Evolutionary conservation across 2,329 filamentous ascomycete species (phyloP), one percentile per base, ranked within the genome.

Genomic region (Ophiostoma himal-ulmi): DNA sequence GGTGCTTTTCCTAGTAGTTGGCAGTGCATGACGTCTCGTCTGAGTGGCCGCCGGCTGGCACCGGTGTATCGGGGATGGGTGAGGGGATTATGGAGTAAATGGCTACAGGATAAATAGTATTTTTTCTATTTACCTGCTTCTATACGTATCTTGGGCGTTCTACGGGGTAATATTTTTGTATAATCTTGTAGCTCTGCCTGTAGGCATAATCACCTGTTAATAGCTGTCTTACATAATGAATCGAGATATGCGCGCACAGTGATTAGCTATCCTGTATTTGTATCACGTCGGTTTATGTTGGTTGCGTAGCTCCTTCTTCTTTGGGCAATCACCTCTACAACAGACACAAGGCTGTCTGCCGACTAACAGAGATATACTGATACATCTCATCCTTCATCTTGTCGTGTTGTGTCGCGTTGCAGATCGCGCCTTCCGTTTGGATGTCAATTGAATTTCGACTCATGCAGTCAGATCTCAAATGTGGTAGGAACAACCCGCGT

Each of bases 211-310:
- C 26, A 14, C 44, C 44, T 17, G 8, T 39, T 5, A 26, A 22
- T 57, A 26, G 2, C 52, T 57, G 52, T 57, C 52, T 57, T 57
- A 57, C 52, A 57, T 57, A 57, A 57, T 57, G 26, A 13, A 57
- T 57, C 5, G 22, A 26, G 52, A 57, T 26, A 57, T 26, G 52
- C 52, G 52, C 52, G 52, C 52, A 57, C n/a, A 57, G 52, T 57
- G 52, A 26, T 57, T 57, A 26, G 22, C 52, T 48, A 17, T 14
- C 39, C 39, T 44, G 39, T 8, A 30, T 30, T 4, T 30, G 14
- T 17, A 44, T 48, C 7, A n/a, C 44, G 44, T 48, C 20, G 44
- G 44, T 48, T 48, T 48, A 20, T 48, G 41, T 17, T 26, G 44
- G 6, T 34, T 13, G 26, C 57, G 26, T 34, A 62, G 22, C n/a